Evolutionary conservation across 179 eudicot genomes (phyloP).

Genomic region (Vitellaria paradoxa): DNA sequence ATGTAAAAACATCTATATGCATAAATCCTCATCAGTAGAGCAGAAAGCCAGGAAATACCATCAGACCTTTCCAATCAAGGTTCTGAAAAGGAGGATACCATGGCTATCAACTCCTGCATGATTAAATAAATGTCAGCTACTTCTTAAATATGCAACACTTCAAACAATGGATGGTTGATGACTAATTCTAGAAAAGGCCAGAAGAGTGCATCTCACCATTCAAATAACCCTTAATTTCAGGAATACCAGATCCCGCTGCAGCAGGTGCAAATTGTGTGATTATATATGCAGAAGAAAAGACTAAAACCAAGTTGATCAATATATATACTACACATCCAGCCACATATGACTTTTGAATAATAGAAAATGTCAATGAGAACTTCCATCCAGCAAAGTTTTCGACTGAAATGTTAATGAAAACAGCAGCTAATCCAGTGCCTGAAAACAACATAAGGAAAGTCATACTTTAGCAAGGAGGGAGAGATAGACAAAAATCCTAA

Average conservation of each 20-base stretch:
- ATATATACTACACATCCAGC: constrained; percentile 81
- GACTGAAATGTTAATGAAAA: constrained; percentile 87
- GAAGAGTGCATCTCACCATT: constrained; percentile 59
- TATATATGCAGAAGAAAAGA: constrained; percentile 84
- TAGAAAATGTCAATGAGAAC: constrained; percentile 73
- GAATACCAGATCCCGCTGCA: constrained; percentile 98
- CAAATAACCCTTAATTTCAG: constrained; percentile 96
- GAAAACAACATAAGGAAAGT: constrained; percentile 21
- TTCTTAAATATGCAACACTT: neutral
- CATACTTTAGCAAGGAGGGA: neutral
- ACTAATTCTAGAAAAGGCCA: constrained; percentile 10
- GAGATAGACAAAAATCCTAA: neutral
- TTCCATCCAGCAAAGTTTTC: constrained; percentile 99
- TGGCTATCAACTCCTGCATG: constrained; percentile 84
- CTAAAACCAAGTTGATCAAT: constrained; percentile 77
- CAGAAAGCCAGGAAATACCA: constrained; percentile 4
- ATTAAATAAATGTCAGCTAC: constrained; percentile 14
- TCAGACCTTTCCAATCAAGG: constrained; percentile 88
- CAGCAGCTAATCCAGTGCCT: constrained; percentile 98
- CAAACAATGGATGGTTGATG: neutral
- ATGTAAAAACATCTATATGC: neutral
- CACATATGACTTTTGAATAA: constrained; percentile 87
- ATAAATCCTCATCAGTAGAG: constrained; percentile 6
- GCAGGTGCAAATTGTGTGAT: constrained; percentile 93
- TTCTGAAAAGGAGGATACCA: constrained; percentile 92